Conservation (phyloP, 495 filamentous ascomycete species). For the Aspergillus olivimuriae region DNA sequence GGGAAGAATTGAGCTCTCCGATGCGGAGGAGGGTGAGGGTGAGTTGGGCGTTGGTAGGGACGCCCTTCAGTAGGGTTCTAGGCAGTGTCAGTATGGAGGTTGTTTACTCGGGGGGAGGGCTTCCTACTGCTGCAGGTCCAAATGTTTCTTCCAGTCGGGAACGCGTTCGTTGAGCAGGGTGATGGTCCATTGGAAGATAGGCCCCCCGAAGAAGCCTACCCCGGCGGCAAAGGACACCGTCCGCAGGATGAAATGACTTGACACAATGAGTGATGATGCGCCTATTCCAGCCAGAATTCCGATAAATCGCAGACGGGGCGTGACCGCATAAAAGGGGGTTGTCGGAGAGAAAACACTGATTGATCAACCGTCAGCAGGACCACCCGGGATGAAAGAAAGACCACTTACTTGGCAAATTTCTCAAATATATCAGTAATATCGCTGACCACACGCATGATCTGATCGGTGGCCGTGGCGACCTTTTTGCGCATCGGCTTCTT, state of each 20-base stretch:
- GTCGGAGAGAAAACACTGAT: slow-evolving; percentile 70
- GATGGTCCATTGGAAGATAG: slow-evolving; percentile 56
- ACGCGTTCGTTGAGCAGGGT: slow-evolving; percentile 57
- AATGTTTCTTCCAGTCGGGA: slow-evolving; percentile 70
- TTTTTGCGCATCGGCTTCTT: slow-evolving; percentile 75
- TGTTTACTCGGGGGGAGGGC: slow-evolving; percentile 3
- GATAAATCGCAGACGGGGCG: slow-evolving; percentile 57
- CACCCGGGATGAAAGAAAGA: not conserved
- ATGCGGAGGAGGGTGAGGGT: slow-evolving; percentile 78
- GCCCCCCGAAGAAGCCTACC: slow-evolving; percentile 75
- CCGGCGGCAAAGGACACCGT: slow-evolving; percentile 54
- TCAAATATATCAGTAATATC: slow-evolving; percentile 75
- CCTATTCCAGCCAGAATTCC: slow-evolving; percentile 52
- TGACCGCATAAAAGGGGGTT: slow-evolving; percentile 61
- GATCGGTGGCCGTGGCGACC: slow-evolving; percentile 67
- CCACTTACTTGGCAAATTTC: slow-evolving; percentile 63
- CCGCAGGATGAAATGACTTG: slow-evolving; percentile 68
- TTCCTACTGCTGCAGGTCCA: slow-evolving; percentile 61
- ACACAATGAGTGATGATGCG: slow-evolving; percentile 51
- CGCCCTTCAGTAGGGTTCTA: slow-evolving; percentile 60
- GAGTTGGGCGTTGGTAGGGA: slow-evolving; percentile 83
- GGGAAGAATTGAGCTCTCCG: slow-evolving; percentile 73
- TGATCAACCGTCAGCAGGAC: not conserved
- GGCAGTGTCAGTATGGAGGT: too few relatives aligned
- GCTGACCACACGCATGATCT: slow-evolving; percentile 69